Evolutionary conservation across 495 filamentous ascomycete genomes (phyloP).

Genomic region (Xylaria telfairii): DNA sequence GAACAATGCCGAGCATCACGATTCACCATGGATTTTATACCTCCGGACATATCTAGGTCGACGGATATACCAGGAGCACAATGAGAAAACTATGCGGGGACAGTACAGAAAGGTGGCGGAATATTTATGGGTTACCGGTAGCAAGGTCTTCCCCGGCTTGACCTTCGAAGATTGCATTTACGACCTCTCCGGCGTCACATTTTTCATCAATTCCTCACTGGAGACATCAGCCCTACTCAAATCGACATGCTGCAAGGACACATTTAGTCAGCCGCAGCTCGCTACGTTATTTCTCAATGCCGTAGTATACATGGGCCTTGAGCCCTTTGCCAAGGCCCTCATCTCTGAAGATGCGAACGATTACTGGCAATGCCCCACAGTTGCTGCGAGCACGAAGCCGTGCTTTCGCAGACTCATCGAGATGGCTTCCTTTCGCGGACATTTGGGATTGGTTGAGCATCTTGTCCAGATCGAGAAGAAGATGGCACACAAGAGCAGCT

Average conservation of each 20-base stretch:
- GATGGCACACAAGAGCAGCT: conserved; percentile 14
- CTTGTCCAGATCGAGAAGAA: conserved; percentile 23
- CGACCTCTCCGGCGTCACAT: conserved; percentile 19
- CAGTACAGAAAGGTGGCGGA: conserved; percentile 28
- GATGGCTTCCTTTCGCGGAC: conserved; percentile 25
- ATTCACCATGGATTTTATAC: conserved; percentile 25
- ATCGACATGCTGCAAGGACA: conserved; percentile 22
- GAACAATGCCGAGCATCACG: conserved; percentile 21
- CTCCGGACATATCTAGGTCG: conserved; percentile 21
- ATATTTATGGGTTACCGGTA: conserved; percentile 22
- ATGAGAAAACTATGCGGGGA: conserved; percentile 24
- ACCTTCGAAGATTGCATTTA: conserved; percentile 22
- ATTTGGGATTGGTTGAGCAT: conserved; percentile 22
- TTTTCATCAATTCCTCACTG: conserved; percentile 26
- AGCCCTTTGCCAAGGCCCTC: conserved; percentile 28
- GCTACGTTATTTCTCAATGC: conserved; percentile 28
- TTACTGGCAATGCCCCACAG: conserved; percentile 28
- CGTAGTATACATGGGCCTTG: conserved; percentile 24
- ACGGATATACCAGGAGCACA: conserved; percentile 22
- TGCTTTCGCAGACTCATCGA: conserved; percentile 24
- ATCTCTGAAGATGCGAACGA: conserved; percentile 25
- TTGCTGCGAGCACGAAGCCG: conserved; percentile 25
- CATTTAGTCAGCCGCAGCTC: conserved; percentile 23
- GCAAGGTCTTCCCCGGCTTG: conserved; percentile 22
- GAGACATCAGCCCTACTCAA: conserved; percentile 22